These are phyloP conservation scores for Asparagopsis taxiformis DNA, from an alignment of 31 red algal genomes.

Conservation along the genomic window DNA sequence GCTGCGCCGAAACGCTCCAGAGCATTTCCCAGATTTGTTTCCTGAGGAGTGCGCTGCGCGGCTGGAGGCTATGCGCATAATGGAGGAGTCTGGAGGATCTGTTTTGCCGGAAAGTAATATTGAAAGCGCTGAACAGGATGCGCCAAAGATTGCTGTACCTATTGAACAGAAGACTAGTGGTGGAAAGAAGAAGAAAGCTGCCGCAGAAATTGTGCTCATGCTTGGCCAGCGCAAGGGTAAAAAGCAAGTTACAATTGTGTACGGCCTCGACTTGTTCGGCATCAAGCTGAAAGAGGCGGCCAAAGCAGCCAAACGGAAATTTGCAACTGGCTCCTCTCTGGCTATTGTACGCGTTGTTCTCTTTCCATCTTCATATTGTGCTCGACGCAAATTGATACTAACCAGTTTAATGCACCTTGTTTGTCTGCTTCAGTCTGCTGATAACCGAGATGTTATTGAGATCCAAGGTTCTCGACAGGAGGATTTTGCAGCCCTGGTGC, in stretches of 20 bases:
- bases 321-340: conserved; percentile 70
- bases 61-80: conserved; percentile 39
- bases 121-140: conserved; percentile 18
- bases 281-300: conserved; percentile 81
- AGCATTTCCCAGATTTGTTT: conserved; percentile 55
- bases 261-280: conserved; percentile 77
- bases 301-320: conserved; percentile 56
- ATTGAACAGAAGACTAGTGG: conserved; percentile 60
- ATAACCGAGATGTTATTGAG: conserved; percentile 79
- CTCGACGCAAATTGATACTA: no score
- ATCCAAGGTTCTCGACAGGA: conserved; percentile 70
- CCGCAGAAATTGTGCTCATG: conserved; percentile 56
- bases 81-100: conserved; percentile 24
- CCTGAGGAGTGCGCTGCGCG: conserved; percentile 60
- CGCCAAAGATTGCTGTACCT: conserved; percentile 45
- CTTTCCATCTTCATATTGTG: no score
- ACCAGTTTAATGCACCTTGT: neutral
- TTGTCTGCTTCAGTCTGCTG: conserved; percentile 42
- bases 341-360: neutral
- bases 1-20: conserved; percentile 42
- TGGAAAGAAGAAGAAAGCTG: conserved; percentile 69
- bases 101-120: conserved; percentile 1
- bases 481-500: conserved; percentile 66
- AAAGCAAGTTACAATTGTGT: conserved; percentile 77
- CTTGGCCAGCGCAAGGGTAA: conserved; percentile 67